These are phyloP conservation scores for Colletotrichum cordylinicola DNA, from an alignment of 2,329 filamentous ascomycete genomes.

Conservation along the genomic window DNA sequence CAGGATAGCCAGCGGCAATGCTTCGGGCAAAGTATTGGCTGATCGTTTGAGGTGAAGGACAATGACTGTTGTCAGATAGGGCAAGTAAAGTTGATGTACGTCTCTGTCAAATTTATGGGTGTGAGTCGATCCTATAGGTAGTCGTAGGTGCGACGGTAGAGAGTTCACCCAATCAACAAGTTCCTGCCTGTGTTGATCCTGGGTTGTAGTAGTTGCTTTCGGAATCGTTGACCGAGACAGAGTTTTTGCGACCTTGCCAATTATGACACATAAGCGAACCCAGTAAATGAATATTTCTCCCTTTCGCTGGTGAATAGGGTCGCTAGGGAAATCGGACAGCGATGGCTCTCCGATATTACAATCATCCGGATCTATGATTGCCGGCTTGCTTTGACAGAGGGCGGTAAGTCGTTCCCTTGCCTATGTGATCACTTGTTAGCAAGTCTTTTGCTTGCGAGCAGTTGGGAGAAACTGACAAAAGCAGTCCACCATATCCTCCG, in stretches of 20 bases:
- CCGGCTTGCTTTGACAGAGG: conserved; percentile 47
- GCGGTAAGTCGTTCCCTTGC: conserved; percentile 44
- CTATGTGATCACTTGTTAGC: not conserved
- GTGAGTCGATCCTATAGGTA: conserved; percentile 33
- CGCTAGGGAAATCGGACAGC: conserved; percentile 42
- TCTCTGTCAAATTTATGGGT: conserved; percentile 42
- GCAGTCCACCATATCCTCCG: conserved; percentile 48
- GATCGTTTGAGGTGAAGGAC: conserved; percentile 42
- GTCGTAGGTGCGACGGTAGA: conserved; percentile 36
- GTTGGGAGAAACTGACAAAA: conserved; percentile 27
- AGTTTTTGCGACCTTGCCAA: conserved; percentile 44
- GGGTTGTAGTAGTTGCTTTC: conserved; percentile 23
- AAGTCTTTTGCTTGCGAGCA: not conserved
- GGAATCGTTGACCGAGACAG: conserved; percentile 31
- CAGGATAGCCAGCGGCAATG: conserved; percentile 39
- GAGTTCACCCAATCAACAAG: conserved; percentile 40
- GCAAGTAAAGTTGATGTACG: conserved; percentile 46
- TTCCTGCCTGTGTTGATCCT: conserved; percentile 32
- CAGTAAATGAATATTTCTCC: conserved; percentile 47
- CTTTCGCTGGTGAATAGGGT: conserved; percentile 33
- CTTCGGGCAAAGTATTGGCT: conserved; percentile 39
- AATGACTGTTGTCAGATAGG: conserved; percentile 46
- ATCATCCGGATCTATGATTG: conserved; percentile 46
- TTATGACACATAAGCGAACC: conserved; percentile 44
- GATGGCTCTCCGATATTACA: conserved; percentile 43